Percentiles rank a stretch among this genome's conserved stretches.
Conservation (phyloP, 805 yeast genomes). For the Candida insectorum region DNA sequence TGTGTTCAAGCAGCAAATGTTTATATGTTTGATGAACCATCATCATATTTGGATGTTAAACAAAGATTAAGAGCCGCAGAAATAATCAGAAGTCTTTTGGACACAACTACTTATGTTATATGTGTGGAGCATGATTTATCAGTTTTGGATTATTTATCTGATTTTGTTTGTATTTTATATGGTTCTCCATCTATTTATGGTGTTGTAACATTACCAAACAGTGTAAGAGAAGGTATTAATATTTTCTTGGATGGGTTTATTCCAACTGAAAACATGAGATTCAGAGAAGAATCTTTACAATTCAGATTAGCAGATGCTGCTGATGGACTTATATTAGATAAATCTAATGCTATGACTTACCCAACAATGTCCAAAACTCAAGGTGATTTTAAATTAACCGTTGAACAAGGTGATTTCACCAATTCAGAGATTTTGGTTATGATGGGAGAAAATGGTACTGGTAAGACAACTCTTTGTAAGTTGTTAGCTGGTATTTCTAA, state of each 20-base stretch:
- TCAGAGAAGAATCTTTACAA: constrained; percentile 93
- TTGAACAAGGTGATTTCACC: constrained; percentile 86
- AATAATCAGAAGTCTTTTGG: constrained; percentile 82
- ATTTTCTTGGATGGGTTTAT: constrained; percentile 98
- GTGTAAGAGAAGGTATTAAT: constrained; percentile 98
- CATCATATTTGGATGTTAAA: constrained; percentile 96
- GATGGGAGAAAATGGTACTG: constrained; percentile 99
- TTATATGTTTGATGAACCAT: constrained; percentile 99
- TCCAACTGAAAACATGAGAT: constrained; percentile 94
- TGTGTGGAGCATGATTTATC: constrained; percentile 99
- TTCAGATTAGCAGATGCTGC: constrained; percentile 89
- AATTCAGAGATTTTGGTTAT: constrained; percentile 96
- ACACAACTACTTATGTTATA: constrained; percentile 78
- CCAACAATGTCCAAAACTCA: constrained; percentile 87
- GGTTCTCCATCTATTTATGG: constrained; percentile 99
- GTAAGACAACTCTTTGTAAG: constrained; percentile 97
- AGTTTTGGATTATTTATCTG: constrained; percentile 94
- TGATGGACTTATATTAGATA: constrained; percentile 72
- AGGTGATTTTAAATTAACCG: constrained; percentile 87
- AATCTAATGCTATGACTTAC: constrained; percentile 71
- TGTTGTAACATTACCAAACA: constrained; percentile 93
- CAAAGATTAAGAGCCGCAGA: constrained; percentile 98
- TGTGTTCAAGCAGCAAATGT: constrained; percentile 94
- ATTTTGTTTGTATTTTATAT: constrained; percentile 91
- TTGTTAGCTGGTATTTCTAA: constrained; percentile 88